Conservation (phyloP, 192 early-diverging fungal genomes). For the Polychytrium aggregatum region DNA sequence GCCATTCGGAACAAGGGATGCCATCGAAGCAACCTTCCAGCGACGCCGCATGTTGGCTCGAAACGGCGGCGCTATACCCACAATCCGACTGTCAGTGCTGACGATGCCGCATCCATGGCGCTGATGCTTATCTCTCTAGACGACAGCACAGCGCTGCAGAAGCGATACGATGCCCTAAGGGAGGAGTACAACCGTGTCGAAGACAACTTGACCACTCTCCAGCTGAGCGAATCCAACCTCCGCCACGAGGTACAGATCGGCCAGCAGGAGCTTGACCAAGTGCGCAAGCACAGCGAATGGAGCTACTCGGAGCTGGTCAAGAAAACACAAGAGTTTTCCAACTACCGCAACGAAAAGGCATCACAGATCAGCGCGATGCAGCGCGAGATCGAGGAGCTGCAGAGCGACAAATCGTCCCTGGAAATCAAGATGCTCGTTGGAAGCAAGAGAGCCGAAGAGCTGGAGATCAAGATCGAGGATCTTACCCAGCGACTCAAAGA, state of each 20-base stretch:
- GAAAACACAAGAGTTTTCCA: conserved; percentile 34
- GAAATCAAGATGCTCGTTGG: conserved; percentile 11
- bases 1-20: too few species aligned
- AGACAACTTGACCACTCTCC: conserved; percentile 9
- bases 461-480: conserved; percentile 22
- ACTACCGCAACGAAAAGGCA: conserved; percentile 38
- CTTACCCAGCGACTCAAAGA: conserved; percentile 28
- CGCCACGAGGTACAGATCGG: conserved; percentile 2
- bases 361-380: conserved; percentile 36
- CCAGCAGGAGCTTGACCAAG: conserved; percentile 50
- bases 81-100: too few species aligned
- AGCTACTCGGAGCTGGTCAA: conserved; percentile 54
- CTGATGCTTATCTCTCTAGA: not conserved
- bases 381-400: conserved; percentile 35
- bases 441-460: conserved; percentile 24
- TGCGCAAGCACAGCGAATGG: conserved; percentile 51
- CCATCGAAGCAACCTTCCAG: too few species aligned
- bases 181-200: conserved; percentile 9
- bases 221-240: conserved; percentile 11
- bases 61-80: too few species aligned
- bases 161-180: not conserved
- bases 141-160: not conserved
- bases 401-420: conserved; percentile 36
- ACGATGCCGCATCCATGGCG: too few species aligned
- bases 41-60: too few species aligned